Conservation (phyloP, 1,284 basidiomycete genomes). For the Sphaerobolus stellatus region DNA sequence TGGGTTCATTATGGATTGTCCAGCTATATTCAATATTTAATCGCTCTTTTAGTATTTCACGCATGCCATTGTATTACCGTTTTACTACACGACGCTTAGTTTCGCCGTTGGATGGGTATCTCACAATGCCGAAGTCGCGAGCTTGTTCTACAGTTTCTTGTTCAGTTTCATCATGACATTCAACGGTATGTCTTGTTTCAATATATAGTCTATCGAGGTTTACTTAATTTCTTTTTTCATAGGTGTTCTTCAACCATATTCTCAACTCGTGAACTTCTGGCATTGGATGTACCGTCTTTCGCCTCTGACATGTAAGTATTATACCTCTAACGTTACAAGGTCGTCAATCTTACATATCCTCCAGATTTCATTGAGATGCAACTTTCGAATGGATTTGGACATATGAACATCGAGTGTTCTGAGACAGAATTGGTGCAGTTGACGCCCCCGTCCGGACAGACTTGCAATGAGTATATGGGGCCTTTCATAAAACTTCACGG, state of each 20-base stretch:
- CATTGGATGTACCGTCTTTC: slow-evolving; percentile 80
- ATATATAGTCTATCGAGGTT: slow-evolving; percentile 1
- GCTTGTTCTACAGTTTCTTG: slow-evolving; percentile 61
- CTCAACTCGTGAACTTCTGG: slow-evolving; percentile 70
- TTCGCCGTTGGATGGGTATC: slow-evolving; percentile 67
- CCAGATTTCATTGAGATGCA: background rate
- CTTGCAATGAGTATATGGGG: slow-evolving; percentile 60
- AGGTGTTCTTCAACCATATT: slow-evolving; percentile 64
- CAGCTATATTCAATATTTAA: background rate
- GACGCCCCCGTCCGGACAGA: slow-evolving; percentile 59
- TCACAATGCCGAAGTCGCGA: slow-evolving; percentile 64
- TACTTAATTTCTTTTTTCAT: slow-evolving; percentile 9
- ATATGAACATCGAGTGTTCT: slow-evolving; percentile 54
- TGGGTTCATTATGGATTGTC: slow-evolving; percentile 17
- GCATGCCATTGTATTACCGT: slow-evolving; percentile 50
- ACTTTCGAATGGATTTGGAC: slow-evolving; percentile 27
- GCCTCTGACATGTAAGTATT: slow-evolving; percentile 57
- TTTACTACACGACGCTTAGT: slow-evolving; percentile 59
- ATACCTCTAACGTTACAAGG: slow-evolving; percentile 51
- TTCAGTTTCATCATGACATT: slow-evolving; percentile 66
- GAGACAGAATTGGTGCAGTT: slow-evolving; percentile 54
- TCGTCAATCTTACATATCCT: slow-evolving; percentile 42
- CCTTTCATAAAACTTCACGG: slow-evolving; percentile 52
- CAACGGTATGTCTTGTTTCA: slow-evolving; percentile 37
- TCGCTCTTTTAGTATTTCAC: slow-evolving; percentile 31